Evolutionary conservation across 768 basidiomycete species (phyloP), one percentile per base, ranked within the genome.

Genomic region (Boletus sp.): DNA sequence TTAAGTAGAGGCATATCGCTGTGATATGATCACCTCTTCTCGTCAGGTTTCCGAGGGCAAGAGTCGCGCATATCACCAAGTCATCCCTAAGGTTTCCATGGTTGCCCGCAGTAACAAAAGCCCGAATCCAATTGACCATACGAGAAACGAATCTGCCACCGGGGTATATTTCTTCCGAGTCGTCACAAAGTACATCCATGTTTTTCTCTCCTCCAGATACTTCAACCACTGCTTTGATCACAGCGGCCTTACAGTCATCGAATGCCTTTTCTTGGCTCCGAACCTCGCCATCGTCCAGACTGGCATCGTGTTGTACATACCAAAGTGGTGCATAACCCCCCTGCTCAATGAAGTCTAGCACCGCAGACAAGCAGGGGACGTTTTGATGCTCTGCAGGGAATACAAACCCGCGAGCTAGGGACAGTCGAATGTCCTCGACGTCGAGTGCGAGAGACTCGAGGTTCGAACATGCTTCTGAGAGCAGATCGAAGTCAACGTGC

Each of bases 211-310:
- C 88, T 37, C 90, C 91, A 9, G 90, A 83, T 38, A 89, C 83
- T 64, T 93, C 92, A 29, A 95, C 90, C 15, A 94, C 81, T 3
- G 87, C 82, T 62, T 93, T 92, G 69, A 93, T 85, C 9, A 93
- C 75, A 0, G 90, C 91, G 4, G 86, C 88, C 71, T 94, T 95
- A 73, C 90, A 91, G 29, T 85, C 80, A 59, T 85, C 83, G 57
- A 95, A 88, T 2, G 80, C 78, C 66, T 87, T 87, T 67, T 88
- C 83, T 70, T 82, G 85, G 54, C 75, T 74, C 53, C 88, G 82
- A 42, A 73, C 63, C 35, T 83, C 84, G 8, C 74, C 62, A 25
- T 72, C 68, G 14, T 72, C 68, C 25, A 72, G 54, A 47, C 67
- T 62, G 11, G 64, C 64, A 21, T 71, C 67, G 14, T 68, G 60